Evolutionary conservation across 805 yeast species (phyloP).

Genomic region (Hanseniaspora occidentalis): DNA sequence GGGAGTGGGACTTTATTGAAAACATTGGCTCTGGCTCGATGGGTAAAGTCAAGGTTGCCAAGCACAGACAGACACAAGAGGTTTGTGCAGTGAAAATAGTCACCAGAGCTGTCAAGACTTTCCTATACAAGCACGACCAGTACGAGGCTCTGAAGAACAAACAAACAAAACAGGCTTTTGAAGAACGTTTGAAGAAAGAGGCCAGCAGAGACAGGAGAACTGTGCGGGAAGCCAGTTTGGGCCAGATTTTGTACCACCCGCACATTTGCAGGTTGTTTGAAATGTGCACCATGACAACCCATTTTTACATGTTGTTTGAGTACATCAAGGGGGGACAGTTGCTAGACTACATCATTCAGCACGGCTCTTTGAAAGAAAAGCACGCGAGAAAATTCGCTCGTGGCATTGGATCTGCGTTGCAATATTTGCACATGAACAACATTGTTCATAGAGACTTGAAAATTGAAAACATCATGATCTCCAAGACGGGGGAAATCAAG

Average conservation of each 20-base stretch:
- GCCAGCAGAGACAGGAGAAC: conserved; percentile 85
- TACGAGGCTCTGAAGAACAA: conserved; percentile 54
- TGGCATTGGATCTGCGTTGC: conserved; percentile 86
- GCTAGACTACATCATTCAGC: conserved; percentile 93
- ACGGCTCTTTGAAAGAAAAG: conserved; percentile 85
- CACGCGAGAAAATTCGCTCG: conserved; percentile 93
- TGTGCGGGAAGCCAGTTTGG: conserved; percentile 89
- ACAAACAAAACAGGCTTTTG: conserved; percentile 44
- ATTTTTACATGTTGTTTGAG: conserved; percentile 93
- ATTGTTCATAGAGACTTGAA: conserved; percentile 95
- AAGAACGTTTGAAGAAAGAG: conserved; percentile 68
- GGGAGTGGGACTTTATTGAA: conserved; percentile 93
- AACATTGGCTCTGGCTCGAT: conserved; percentile 97
- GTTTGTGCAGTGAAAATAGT: conserved; percentile 89
- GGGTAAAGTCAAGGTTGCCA: conserved; percentile 96
- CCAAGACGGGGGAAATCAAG: conserved; percentile 85
- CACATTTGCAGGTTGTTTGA: conserved; percentile 85
- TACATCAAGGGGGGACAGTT: conserved; percentile 95
- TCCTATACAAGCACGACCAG: conserved; percentile 56
- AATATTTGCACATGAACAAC: conserved; percentile 85
- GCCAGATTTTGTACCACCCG: conserved; percentile 81
- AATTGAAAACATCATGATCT: conserved; percentile 91
- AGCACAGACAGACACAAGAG: conserved; percentile 67
- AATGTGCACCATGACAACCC: conserved; percentile 92
- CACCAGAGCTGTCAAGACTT: conserved; percentile 73